Evolutionary conservation across 2,329 filamentous ascomycete species (phyloP).

Genomic region (Tolypocladium album): DNA sequence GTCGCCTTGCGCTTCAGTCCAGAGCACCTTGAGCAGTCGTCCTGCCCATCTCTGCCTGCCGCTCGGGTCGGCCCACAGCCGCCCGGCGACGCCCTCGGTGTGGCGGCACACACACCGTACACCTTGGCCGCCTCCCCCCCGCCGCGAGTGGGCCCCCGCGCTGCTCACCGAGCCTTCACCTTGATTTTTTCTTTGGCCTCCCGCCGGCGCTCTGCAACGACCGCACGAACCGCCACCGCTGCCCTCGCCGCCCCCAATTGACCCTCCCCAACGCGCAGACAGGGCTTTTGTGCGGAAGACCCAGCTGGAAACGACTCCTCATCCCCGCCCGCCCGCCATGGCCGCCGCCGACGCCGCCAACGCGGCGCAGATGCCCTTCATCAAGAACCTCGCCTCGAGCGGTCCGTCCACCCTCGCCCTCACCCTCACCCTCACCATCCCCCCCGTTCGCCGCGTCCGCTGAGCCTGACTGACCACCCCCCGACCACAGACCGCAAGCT

Average conservation of each 20-base stretch:
- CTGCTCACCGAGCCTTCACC: not conserved
- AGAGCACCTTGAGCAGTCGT: no score
- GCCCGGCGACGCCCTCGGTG: not conserved
- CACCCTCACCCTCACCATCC: not conserved
- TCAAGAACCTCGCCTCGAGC: slow-evolving; percentile 75
- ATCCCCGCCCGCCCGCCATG: slow-evolving; percentile 6
- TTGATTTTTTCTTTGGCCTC: not conserved
- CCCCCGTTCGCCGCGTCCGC: not conserved
- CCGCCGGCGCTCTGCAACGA: no score
- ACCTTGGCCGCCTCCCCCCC: not conserved
- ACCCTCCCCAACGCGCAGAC: not conserved
- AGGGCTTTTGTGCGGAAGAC: not conserved
- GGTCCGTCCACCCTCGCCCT: slow-evolving; percentile 40
- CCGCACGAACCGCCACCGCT: no score
- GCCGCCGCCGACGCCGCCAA: slow-evolving; percentile 9
- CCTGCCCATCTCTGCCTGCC: no score
- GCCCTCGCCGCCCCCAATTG: not conserved
- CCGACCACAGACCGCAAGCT: slow-evolving; percentile 56
- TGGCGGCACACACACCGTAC: no score
- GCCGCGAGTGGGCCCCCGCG: not conserved
- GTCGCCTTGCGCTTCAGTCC: no score
- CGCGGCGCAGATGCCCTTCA: slow-evolving; percentile 55
- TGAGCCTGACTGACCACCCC: not conserved
- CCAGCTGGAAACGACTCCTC: no score
- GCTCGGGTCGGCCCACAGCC: not conserved